Conservation (phyloP, 768 basidiomycete genomes). For the Termitomyces sp. region DNA sequence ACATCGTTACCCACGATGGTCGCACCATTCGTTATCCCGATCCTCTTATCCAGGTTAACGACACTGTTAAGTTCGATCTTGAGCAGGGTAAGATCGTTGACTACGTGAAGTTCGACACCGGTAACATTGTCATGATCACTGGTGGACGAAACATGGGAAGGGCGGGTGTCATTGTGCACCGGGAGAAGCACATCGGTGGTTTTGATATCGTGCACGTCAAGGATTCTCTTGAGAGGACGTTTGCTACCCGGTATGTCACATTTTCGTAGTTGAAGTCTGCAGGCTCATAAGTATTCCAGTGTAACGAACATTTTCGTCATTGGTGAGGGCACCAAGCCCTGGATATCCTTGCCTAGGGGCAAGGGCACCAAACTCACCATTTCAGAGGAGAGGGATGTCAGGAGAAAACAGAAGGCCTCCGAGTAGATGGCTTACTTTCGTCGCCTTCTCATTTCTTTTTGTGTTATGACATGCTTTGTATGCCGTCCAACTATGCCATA, state of each 20-base stretch:
- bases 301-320: constrained; percentile 98
- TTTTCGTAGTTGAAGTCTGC: neutral
- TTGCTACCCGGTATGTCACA: constrained; percentile 85
- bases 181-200: constrained; percentile 96
- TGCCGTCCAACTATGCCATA: constrained; percentile 27
- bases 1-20: constrained; percentile 98
- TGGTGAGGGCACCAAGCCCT: constrained; percentile 92
- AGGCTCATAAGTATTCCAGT: constrained; percentile 33
- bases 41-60: constrained; percentile 91
- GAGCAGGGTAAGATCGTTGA: constrained; percentile 91
- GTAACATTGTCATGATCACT: constrained; percentile 96
- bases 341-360: constrained; percentile 95
- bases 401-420: constrained; percentile 73
- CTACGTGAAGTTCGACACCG: constrained; percentile 93
- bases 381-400: constrained; percentile 90
- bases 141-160: constrained; percentile 99
- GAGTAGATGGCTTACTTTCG: constrained; percentile 45
- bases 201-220: constrained; percentile 99
- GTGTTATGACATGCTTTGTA: constrained; percentile 35
- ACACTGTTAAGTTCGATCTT: constrained; percentile 96
- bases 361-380: constrained; percentile 98
- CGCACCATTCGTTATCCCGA: constrained; percentile 99
- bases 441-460: constrained; percentile 18
- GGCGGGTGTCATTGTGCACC: constrained; percentile 92
- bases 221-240: constrained; percentile 91